Evolutionary conservation across 2,329 filamentous ascomycete species (phyloP).

Genomic region (Dryadomyces quercus-mongolicae): DNA sequence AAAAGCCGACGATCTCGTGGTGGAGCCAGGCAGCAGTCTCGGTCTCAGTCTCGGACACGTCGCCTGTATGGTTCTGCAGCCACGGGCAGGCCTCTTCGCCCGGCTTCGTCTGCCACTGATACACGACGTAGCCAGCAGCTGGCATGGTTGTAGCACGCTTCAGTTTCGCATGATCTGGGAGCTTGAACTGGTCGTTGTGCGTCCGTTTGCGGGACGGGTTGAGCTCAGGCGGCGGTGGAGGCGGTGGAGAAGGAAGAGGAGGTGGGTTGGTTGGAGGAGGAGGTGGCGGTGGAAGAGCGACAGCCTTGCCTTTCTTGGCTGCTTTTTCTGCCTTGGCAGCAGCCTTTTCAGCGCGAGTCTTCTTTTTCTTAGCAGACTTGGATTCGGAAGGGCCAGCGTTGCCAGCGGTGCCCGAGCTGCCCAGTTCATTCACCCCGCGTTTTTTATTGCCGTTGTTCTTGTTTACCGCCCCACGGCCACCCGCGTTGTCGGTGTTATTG

Average conservation of each 20-base stretch:
- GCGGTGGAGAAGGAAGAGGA: not conserved
- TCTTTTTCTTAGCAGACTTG: not conserved
- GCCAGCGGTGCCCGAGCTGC: not conserved
- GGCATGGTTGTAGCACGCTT: conserved; percentile 39
- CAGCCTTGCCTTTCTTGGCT: not conserved
- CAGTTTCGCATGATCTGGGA: conserved; percentile 36
- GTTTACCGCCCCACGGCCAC: not conserved
- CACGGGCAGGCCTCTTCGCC: conserved; percentile 47
- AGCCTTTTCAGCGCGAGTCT: not conserved
- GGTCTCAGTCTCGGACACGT: conserved; percentile 29
- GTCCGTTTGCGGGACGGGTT: conserved; percentile 57
- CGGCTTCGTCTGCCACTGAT: conserved; percentile 36
- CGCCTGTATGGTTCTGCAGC: conserved; percentile 45
- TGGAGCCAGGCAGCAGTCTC: conserved; percentile 51
- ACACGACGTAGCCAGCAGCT: conserved; percentile 34
- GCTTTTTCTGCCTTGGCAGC: not conserved
- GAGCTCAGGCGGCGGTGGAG: conserved; percentile 2
- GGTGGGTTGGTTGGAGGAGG: too few species aligned
- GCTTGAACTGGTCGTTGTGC: conserved; percentile 52
- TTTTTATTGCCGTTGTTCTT: not conserved
- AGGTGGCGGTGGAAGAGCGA: not conserved
- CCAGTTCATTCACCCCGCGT: not conserved
- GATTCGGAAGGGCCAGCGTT: too few species aligned
- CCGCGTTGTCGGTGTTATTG: conserved; percentile 1
- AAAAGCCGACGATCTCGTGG: conserved; percentile 83